phyloP scores from a whole-genome alignment of 148 eudicot species.

The Talinum fruticosum region DNA sequence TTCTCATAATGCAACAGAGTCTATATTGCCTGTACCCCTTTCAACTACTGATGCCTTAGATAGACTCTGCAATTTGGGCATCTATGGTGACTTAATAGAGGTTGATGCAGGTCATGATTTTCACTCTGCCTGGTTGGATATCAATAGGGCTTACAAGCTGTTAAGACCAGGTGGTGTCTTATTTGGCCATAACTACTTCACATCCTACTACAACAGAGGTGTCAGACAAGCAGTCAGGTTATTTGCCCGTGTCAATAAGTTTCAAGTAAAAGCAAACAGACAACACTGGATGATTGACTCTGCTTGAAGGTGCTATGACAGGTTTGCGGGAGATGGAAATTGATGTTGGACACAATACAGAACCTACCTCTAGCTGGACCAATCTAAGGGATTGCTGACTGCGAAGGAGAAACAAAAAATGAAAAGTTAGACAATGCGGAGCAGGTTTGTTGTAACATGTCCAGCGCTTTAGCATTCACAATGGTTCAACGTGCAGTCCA shows the following conservation, averaged over 20 bases:
- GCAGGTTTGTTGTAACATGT: neutral
- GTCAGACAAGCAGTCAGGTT: constrained; percentile 21
- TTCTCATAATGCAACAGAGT: constrained; percentile 21
- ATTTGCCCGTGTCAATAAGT: constrained; percentile 24
- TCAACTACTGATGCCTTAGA: constrained; percentile 1
- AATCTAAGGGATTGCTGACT: neutral
- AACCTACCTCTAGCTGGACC: neutral
- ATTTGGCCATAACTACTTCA: constrained; percentile 17
- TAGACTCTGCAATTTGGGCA: constrained; percentile 25
- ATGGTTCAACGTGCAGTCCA: neutral
- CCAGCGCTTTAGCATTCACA: neutral
- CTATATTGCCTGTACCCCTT: constrained; percentile 20
- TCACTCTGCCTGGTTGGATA: constrained; percentile 27
- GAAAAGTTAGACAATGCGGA: neutral
- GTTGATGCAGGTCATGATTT: constrained; percentile 20
- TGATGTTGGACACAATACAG: neutral
- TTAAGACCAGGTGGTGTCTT: constrained; percentile 24
- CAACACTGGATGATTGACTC: constrained; percentile 22
- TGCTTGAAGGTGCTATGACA: neutral
- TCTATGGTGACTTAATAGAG: constrained; percentile 28
- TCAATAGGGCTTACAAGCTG: constrained; percentile 31
- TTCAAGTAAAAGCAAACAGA: constrained; percentile 9
- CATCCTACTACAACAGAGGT: constrained; percentile 22
- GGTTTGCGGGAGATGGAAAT: neutral
- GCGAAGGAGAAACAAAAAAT: neutral